Percentiles rank a stretch among this genome's conserved stretches.
phyloP scores from a whole-genome alignment of 1,284 basidiomycete genomes.

The Pseudozyma pruni region DNA sequence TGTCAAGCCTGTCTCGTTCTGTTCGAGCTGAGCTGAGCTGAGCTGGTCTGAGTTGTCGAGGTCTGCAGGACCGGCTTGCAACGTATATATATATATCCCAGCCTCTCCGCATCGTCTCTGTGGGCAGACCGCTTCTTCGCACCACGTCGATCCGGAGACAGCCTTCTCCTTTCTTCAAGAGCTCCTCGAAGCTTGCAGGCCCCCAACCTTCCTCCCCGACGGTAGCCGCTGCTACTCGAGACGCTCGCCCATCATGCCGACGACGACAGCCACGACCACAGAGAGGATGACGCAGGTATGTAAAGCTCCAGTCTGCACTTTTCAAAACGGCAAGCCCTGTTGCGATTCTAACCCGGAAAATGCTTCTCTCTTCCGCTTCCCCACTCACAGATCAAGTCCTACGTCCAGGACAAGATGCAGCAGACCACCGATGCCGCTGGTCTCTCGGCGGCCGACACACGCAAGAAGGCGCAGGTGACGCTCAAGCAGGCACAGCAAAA shows the following conservation, averaged over 20 bases:
- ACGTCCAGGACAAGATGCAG: slow-evolving; percentile 29
- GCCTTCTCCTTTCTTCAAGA: no score
- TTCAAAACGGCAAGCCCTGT: no score
- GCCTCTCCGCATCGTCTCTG: neutral
- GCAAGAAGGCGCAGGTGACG: slow-evolving; percentile 17
- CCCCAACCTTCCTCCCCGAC: neutral
- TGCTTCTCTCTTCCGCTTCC: neutral
- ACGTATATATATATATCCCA: neutral
- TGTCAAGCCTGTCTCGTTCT: no score
- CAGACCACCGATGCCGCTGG: slow-evolving; percentile 35
- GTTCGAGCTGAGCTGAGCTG: neutral
- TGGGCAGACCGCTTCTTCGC: neutral
- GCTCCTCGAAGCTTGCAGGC: no score
- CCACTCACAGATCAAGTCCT: slow-evolving; percentile 21
- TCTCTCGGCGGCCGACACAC: slow-evolving; percentile 21
- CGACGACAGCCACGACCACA: slow-evolving; percentile 17
- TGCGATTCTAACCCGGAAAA: no score
- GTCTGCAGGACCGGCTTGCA: neutral
- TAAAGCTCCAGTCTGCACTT: neutral
- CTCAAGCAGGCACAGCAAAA: slow-evolving; percentile 23
- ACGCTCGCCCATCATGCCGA: slow-evolving; percentile 10
- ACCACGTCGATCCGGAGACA: neutral
- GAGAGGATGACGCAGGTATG: slow-evolving; percentile 30
- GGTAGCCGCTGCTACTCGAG: slow-evolving; percentile 2
- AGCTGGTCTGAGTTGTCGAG: neutral